Evolutionary conservation across 2,329 filamentous ascomycete genomes (phyloP).

Genomic region (Fusarium oxysporum): DNA sequence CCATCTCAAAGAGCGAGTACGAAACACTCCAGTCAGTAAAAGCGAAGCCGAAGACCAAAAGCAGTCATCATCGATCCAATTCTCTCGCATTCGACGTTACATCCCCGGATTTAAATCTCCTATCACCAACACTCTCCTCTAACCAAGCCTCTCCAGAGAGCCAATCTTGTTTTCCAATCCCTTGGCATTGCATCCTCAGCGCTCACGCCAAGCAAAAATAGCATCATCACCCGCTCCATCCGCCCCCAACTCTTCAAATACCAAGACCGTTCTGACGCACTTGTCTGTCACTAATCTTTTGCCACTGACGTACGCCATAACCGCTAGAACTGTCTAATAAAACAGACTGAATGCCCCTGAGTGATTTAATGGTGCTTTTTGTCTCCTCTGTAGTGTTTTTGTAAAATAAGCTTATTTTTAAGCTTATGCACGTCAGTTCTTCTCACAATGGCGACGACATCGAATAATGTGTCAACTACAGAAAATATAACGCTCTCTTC

Average conservation of each 20-base stretch:
- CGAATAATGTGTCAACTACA: background rate
- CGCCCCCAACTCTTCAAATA: background rate
- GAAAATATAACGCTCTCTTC: conserved; percentile 12
- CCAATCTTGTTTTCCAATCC: conserved; percentile 17
- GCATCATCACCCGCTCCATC: conserved; percentile 13
- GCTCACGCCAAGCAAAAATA: conserved; percentile 23
- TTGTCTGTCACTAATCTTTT: background rate
- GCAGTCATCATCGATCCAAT: background rate
- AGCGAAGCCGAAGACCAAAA: background rate
- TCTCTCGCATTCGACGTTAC: background rate
- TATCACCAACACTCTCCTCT: background rate
- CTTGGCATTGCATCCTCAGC: conserved; percentile 18
- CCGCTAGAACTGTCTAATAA: background rate
- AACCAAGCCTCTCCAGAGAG: background rate
- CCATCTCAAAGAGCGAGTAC: background rate
- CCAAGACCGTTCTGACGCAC: background rate
- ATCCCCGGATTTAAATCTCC: background rate
- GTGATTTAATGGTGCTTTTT: background rate
- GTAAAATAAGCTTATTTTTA: conserved; percentile 32
- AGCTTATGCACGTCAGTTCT: conserved; percentile 16
- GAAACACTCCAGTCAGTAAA: too few relatives aligned
- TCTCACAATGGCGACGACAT: background rate
- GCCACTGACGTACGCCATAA: conserved; percentile 23
- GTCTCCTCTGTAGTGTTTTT: background rate
- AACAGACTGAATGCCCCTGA: background rate